Base-by-base conservation (phyloP, 106 monocot genomes). In the Allium sativum region DNA sequence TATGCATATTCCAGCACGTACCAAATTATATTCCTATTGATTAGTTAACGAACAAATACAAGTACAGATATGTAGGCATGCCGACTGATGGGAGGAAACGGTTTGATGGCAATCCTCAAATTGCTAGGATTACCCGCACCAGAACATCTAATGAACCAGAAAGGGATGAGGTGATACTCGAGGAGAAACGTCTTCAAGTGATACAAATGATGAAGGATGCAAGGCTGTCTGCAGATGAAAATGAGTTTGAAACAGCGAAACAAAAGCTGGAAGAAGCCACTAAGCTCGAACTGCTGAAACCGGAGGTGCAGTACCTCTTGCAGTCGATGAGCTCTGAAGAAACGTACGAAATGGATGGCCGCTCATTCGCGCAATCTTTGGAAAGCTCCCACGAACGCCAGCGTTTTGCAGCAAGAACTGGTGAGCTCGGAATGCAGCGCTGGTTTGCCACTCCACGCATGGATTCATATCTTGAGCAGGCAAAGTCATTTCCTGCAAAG, bases 401-500 rank as follows among this genome's bases (percentile, higher is more conserved):
- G 56, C 20, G 56, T 21, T 56, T 56, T 18, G 56, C 56, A 10
- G 56, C 56, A 20, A 56, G n/a, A 16, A 18, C 4, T 31, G 31
- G 56, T 18, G 56, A 56, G 1, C 18, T 21, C 20, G 56, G 10
- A 20, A 16, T 19, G 56, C 12, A 19, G 56, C 56, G 56, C 18
- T 10, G 8, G 56, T 56, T 56, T 10, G 56, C 56, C 3, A 56
- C 56, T 20, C 56, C 56, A 6, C 56, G 56, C 10, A 56, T 56
- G 56, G 56, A 56, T 18, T 10, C 56, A 11, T 56, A 56, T 21
- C 56, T 56, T 20, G 18, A 56, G 56, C 56, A 56, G 20, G 56
- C 18, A 17, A 56, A 56, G 56, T 16, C n/a, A 21, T 56, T 56
- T 56, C 20, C 21, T 11, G 19, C 56, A 17, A 56, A 21, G 20